These are phyloP conservation scores for Speleostelium caveatum DNA, from an alignment of 78 protist species.

Conservation along the genomic window DNA sequence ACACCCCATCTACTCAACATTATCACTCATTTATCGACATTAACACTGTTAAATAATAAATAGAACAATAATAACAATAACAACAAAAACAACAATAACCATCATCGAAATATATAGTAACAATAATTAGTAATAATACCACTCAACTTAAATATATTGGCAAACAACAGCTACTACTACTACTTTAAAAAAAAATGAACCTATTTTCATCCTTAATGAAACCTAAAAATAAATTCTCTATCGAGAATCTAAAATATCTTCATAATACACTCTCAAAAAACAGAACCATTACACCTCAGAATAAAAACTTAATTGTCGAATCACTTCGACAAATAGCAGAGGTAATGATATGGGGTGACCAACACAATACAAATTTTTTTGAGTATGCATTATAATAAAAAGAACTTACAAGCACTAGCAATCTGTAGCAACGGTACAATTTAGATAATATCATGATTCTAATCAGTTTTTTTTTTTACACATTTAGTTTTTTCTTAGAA, in stretches of 20 bases:
- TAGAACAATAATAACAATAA: no score
- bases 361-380: conserved; percentile 83
- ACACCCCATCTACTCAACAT: no score
- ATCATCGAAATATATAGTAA: no score
- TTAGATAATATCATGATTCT: neutral
- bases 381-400: conserved; percentile 36
- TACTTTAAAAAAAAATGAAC: no score
- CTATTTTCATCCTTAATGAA: conserved; percentile 37
- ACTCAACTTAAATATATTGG: no score
- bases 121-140: no score
- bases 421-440: neutral
- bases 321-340: conserved; percentile 89
- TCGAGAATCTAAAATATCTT: conserved; percentile 73
- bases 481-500: conserved; percentile 88
- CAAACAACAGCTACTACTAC: no score
- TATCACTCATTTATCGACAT: no score
- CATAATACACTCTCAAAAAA: conserved; percentile 48
- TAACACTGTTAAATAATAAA: no score
- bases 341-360: conserved; percentile 95
- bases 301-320: conserved; percentile 82
- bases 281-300: conserved; percentile 34
- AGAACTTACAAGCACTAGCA: neutral
- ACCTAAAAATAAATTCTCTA: conserved; percentile 76
- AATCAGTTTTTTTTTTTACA: neutral
- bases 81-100: no score